Conservation (phyloP, 1,284 basidiomycete species). For the Trametes versicolor region DNA sequence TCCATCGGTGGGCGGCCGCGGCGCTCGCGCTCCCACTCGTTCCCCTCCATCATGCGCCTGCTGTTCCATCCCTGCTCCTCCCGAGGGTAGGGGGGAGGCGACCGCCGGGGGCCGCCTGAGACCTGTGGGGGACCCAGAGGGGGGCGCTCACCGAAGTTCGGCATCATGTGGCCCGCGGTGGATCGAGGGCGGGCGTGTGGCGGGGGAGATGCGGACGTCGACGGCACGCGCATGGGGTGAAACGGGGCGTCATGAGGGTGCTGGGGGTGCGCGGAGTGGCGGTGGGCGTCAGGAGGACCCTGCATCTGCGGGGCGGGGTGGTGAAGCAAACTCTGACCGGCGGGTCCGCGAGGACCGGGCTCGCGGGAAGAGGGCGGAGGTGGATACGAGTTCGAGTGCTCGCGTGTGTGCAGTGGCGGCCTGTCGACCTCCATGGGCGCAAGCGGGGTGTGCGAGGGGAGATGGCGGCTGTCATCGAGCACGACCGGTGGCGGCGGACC, state of each 20-base stretch:
- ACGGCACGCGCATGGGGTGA: conserved; percentile 55
- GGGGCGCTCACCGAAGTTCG: conserved; percentile 52
- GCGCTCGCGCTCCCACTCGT: conserved; percentile 49
- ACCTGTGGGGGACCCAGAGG: conserved; percentile 63
- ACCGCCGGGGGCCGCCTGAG: conserved; percentile 41
- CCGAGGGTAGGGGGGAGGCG: conserved; percentile 67
- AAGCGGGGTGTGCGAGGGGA: conserved; percentile 73
- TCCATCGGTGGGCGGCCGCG: conserved; percentile 50
- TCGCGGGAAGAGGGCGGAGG: conserved; percentile 52
- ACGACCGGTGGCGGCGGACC: conserved; percentile 82
- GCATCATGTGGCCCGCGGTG: conserved; percentile 43
- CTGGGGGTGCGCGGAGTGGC: conserved; percentile 49
- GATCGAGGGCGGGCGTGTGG: conserved; percentile 59
- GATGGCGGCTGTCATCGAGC: conserved; percentile 73
- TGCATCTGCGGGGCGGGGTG: conserved; percentile 70
- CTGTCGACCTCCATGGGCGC: conserved; percentile 88
- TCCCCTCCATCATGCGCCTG: conserved; percentile 45
- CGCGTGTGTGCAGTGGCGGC: conserved; percentile 60
- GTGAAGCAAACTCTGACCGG: conserved; percentile 66
- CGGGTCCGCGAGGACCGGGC: conserved; percentile 55
- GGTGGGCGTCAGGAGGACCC: conserved; percentile 56
- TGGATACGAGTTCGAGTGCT: conserved; percentile 54
- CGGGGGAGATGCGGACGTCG: conserved; percentile 63
- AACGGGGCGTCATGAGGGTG: conserved; percentile 65
- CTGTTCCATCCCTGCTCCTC: conserved; percentile 70